Base-by-base conservation (phyloP, 192 early-diverging fungal species). In the Coemansia biformis region DNA sequence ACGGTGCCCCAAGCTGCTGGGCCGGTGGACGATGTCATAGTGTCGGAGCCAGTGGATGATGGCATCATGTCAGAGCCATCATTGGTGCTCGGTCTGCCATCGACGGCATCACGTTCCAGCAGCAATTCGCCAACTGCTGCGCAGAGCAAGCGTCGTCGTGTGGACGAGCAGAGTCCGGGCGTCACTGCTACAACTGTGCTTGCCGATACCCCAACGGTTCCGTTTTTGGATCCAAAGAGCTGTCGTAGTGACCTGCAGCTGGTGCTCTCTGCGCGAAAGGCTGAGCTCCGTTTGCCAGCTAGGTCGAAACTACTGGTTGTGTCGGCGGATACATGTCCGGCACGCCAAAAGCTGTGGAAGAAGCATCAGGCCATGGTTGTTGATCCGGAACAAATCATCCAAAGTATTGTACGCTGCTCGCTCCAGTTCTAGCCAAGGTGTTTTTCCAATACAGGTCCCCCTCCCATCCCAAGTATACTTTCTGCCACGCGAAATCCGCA, bases 391-490 rank as follows among this genome's bases (percentile, higher is more conserved):
- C 30, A 39, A 28, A 28, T 72, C 29, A 72, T 72, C 30, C 69
- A 72, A 30, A 72, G 69, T 42, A 60, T 72, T n/a, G 59, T 72
- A 16, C 56, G 57, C 26, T 59, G 61, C 36, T 11, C 35, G 12
- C 43, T 49, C 1, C 30, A 44, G 12, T 64, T 72, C 19, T n/a
- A n/a, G n/a, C n/a, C n/a, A n/a, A n/a, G n/a, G n/a, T n/a, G n/a
- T n/a, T n/a, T n/a, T n/a, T n/a, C n/a, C n/a, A n/a, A n/a, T n/a
- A n/a, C n/a, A n/a, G n/a, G n/a, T n/a, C n/a, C n/a, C n/a, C n/a
- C n/a, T n/a, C n/a, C n/a, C n/a, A n/a, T n/a, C n/a, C n/a, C n/a
- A n/a, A n/a, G n/a, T n/a, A n/a, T n/a, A n/a, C n/a, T n/a, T n/a
- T n/a, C n/a, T n/a, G n/a, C n/a, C n/a, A n/a, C n/a, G n/a, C n/a